A percentile compares a stretch with the other conserved stretches of the same genome.
Conservation (phyloP, 2,329 filamentous ascomycete genomes). For the Colletotrichum eleusines region DNA sequence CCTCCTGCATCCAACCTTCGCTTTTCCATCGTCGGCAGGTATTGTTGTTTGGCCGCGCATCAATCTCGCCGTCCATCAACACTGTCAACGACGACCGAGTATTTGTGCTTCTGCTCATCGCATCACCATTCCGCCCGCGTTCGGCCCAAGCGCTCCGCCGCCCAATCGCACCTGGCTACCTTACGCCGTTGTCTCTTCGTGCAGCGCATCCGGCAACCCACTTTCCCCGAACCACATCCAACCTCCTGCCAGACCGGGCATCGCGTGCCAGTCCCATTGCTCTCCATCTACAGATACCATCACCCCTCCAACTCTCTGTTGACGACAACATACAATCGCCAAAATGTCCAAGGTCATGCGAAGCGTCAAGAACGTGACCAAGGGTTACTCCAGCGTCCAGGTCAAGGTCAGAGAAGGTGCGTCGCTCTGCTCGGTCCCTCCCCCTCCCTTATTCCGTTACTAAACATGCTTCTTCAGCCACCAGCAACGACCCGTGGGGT, state of each 20-base stretch:
- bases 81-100: constrained; percentile 5
- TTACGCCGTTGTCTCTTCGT: constrained; percentile 13
- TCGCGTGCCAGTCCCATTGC: constrained; percentile 3
- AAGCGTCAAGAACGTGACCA: constrained; percentile 99
- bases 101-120: constrained; percentile 4
- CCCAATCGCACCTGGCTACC: constrained; percentile 26
- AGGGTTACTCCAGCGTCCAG: constrained; percentile 96
- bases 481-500: constrained; percentile 98
- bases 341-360: constrained; percentile 96
- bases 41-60: constrained; percentile 3
- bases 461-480: constrained; percentile 72
- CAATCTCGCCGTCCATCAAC: constrained; percentile 2
- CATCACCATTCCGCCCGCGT: constrained; percentile 13
- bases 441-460: constrained; percentile 31
- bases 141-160: constrained; percentile 32
- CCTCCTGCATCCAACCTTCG: constrained; percentile 11
- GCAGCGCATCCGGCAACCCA: constrained; percentile 17
- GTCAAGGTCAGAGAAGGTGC: constrained; percentile 98
- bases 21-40: constrained; percentile 2
- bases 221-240: constrained; percentile 24
- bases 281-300: background rate
- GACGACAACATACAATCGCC: constrained; percentile 43
- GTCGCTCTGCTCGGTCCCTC: constrained; percentile 47
- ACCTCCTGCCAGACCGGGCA: constrained; percentile 4
- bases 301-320: background rate